phyloP scores from a whole-genome alignment of 352 stramenopile species.

The Globisporangium apiculatum region DNA sequence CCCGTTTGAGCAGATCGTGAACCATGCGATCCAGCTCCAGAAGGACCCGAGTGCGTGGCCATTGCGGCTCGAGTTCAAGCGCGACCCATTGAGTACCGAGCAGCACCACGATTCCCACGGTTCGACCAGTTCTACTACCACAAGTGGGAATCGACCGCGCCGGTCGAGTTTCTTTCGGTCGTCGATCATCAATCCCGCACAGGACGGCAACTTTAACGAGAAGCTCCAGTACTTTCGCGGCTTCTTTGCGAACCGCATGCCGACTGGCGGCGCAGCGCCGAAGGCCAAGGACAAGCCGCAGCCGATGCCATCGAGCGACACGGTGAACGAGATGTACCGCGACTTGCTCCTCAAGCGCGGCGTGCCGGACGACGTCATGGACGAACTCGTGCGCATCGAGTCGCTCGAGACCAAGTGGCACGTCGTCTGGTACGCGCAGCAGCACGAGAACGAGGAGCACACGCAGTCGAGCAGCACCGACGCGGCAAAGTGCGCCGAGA shows the following conservation, averaged over 20 bases:
- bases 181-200: conserved; percentile 55
- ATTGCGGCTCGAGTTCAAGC: conserved; percentile 68
- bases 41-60: conserved; percentile 61
- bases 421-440: conserved; percentile 77
- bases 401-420: conserved; percentile 83
- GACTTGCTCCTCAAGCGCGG: conserved; percentile 72
- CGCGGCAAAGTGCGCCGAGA: conserved; percentile 62
- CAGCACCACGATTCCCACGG: not conserved
- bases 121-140: too few species aligned
- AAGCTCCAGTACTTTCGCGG: conserved; percentile 83
- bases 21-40: conserved; percentile 68
- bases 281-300: conserved; percentile 68
- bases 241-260: conserved; percentile 79
- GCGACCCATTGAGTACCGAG: conserved; percentile 34
- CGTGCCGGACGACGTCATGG: conserved; percentile 79
- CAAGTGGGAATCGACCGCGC: conserved; percentile 25
- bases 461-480: conserved; percentile 46
- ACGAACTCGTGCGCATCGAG: conserved; percentile 80
- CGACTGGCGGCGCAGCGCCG: conserved; percentile 50
- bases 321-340: conserved; percentile 84
- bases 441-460: conserved; percentile 72
- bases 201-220: conserved; percentile 79
- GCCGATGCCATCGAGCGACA: conserved; percentile 46
- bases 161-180: conserved; percentile 72
- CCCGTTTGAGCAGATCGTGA: conserved; percentile 80